These are phyloP conservation scores for Wallacemonas sp. DNA, from an alignment of 208 protist species.

Conservation along the genomic window DNA sequence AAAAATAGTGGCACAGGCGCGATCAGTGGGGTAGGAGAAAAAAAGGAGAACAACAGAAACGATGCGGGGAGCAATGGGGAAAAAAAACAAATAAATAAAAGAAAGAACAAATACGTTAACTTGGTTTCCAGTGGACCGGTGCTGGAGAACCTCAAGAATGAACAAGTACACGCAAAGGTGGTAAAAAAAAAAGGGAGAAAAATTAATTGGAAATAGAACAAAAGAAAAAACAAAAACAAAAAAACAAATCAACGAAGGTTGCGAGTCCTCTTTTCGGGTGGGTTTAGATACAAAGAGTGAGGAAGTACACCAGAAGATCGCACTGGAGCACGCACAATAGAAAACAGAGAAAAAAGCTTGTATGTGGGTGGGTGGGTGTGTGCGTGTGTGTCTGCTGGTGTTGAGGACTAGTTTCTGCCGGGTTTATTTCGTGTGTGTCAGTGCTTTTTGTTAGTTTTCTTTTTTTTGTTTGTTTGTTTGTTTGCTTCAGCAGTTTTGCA, in stretches of 20 bases:
- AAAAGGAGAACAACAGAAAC: constrained; percentile 11
- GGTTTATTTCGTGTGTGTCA: too few relatives aligned
- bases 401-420: too few relatives aligned
- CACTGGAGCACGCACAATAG: too few relatives aligned
- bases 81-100: constrained; percentile 5
- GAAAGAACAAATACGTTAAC: constrained; percentile 13
- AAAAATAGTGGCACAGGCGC: constrained; percentile 3
- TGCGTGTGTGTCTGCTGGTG: too few relatives aligned
- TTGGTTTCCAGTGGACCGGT: neutral
- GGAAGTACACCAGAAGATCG: too few relatives aligned
- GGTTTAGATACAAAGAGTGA: constrained; percentile 8
- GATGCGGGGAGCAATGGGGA: neutral
- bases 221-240: constrained; percentile 17
- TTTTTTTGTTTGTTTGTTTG: too few relatives aligned
- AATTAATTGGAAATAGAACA: constrained; percentile 13
- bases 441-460: too few relatives aligned
- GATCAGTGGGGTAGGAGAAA: neutral
- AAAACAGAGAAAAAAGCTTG: too few relatives aligned
- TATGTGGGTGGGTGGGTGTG: too few relatives aligned
- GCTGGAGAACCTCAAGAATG: neutral
- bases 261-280: neutral
- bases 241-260: too few relatives aligned
- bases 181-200: constrained; percentile 9
- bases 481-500: too few relatives aligned
- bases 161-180: neutral